Evolutionary conservation across 257 asterid species (phyloP).

Genomic region (Sherardia arvensis): DNA sequence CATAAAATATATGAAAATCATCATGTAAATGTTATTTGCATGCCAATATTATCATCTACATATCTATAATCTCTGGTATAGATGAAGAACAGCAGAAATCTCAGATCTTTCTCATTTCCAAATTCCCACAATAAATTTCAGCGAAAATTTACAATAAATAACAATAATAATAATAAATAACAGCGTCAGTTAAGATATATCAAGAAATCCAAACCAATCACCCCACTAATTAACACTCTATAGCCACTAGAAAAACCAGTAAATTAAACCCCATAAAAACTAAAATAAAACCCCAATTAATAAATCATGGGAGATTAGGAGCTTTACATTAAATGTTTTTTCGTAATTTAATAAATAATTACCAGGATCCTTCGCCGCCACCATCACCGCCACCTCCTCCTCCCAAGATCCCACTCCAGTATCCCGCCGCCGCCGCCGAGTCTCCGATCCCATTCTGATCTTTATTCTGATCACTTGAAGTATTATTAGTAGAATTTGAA

Average conservation of each 20-base stretch:
- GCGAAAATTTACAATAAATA: constrained; percentile 2
- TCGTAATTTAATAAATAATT: constrained; percentile 13
- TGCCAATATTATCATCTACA: background rate
- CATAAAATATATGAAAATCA: no score
- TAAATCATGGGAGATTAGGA: background rate
- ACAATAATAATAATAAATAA: constrained; percentile 3
- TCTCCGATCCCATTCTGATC: constrained; percentile 29
- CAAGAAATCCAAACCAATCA: constrained; percentile 27
- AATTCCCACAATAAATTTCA: constrained; percentile 13
- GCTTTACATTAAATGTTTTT: background rate
- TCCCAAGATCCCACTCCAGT: constrained; percentile 70
- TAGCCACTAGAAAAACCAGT: background rate
- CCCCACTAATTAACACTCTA: constrained; percentile 17
- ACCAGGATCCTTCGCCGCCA: constrained; percentile 52
- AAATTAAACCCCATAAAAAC: background rate
- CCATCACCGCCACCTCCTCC: constrained; percentile 59
- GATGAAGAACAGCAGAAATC: background rate
- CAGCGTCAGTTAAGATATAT: constrained; percentile 20
- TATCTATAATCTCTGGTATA: background rate
- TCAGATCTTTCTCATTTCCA: background rate
- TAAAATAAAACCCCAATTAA: background rate
- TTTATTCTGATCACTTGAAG: constrained; percentile 21
- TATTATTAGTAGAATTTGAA: constrained; percentile 12
- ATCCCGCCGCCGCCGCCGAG: constrained; percentile 39
- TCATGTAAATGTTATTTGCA: constrained; percentile 1